Percentiles rank a stretch among this genome's conserved stretches.
phyloP scores from a whole-genome alignment of 306 rosid species.

The Pterocarpus macrocarpus region DNA sequence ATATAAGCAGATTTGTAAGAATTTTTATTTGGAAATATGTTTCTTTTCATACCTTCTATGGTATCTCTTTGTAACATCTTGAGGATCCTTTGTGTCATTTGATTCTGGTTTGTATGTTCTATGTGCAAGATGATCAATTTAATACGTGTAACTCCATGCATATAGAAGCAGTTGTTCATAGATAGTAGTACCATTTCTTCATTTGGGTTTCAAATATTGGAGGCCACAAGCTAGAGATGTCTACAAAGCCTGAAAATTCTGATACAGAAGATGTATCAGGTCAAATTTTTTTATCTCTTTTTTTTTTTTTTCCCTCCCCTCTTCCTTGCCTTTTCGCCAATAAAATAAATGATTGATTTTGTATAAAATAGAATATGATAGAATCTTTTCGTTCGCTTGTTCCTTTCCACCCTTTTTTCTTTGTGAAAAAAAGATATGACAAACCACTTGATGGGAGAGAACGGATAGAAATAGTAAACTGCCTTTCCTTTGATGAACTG shows the following conservation, averaged over 20 bases:
- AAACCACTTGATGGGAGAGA: constrained; percentile 6
- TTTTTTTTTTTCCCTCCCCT: neutral
- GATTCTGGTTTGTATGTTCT: constrained; percentile 16
- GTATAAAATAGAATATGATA: neutral
- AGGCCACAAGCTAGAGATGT: constrained; percentile 55
- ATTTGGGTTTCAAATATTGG: constrained; percentile 53
- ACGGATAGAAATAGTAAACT: neutral
- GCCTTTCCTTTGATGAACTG: constrained; percentile 7
- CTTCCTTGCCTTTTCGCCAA: neutral
- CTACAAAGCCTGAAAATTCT: constrained; percentile 54
- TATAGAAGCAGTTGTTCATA: constrained; percentile 46
- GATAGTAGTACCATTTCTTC: constrained; percentile 52
- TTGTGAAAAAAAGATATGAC: neutral
- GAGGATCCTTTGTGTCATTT: neutral
- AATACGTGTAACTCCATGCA: constrained; percentile 38
- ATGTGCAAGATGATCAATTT: constrained; percentile 39
- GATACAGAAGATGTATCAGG: constrained; percentile 61
- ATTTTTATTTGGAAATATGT: constrained; percentile 13
- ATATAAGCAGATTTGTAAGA: constrained; percentile 45
- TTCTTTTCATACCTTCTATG: constrained; percentile 31
- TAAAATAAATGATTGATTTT: neutral
- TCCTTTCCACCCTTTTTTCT: neutral
- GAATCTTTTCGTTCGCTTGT: neutral
- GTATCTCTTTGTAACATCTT: neutral
- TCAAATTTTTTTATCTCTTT: constrained; percentile 30